Conservation (phyloP, 2,329 filamentous ascomycete species). For the Penicillium glabrum region DNA sequence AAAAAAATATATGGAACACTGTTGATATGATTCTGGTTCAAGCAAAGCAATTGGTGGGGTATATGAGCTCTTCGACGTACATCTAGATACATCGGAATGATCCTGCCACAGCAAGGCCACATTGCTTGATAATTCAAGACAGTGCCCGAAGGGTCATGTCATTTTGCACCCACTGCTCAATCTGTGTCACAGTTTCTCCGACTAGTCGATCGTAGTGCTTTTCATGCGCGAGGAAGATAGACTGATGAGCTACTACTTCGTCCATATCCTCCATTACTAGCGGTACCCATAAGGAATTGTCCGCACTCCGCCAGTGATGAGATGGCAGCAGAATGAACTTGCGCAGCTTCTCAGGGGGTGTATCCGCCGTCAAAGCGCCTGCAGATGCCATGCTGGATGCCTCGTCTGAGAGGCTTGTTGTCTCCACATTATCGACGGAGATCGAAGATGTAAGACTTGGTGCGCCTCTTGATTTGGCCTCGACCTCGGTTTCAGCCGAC, state of each 20-base stretch:
- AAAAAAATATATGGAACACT: not conserved
- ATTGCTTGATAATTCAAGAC: not conserved
- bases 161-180: constrained; percentile 65
- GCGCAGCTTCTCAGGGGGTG: constrained; percentile 55
- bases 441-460: not conserved
- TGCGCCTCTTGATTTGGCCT: not conserved
- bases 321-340: constrained; percentile 79
- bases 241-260: constrained; percentile 81
- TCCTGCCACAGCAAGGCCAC: not conserved
- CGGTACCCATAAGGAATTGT: constrained; percentile 72
- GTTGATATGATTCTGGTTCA: not conserved
- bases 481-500: not conserved
- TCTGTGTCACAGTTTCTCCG: constrained; percentile 66
- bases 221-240: constrained; percentile 68
- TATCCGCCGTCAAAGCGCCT: not conserved
- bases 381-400: constrained; percentile 5
- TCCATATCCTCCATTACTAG: constrained; percentile 82
- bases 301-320: constrained; percentile 52
- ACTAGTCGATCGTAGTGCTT: constrained; percentile 74
- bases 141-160: constrained; percentile 12
- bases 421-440: not conserved
- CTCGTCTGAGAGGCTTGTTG: constrained; percentile 6
- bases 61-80: not conserved
- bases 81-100: not conserved
- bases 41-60: not conserved